Evolutionary conservation across 495 filamentous ascomycete species (phyloP).

Genomic region (Lophiostoma macrostomum): DNA sequence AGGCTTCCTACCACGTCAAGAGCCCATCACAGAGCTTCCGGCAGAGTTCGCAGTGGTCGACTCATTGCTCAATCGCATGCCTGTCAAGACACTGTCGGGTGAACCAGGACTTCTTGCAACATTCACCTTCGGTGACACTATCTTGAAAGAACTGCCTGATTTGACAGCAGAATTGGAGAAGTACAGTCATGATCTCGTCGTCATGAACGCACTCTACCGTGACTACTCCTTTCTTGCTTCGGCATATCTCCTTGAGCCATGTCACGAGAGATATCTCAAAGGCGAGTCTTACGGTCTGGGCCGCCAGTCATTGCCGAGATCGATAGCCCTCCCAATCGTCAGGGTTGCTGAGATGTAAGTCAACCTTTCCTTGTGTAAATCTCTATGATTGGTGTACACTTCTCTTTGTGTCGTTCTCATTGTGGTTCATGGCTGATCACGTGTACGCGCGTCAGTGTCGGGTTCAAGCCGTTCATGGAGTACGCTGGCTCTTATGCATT

Average conservation of each 20-base stretch:
- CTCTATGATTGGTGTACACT: background rate
- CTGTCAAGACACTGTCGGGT: constrained; percentile 66
- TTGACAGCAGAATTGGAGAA: constrained; percentile 67
- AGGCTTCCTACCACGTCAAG: constrained; percentile 69
- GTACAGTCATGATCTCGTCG: constrained; percentile 64
- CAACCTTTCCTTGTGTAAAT: background rate
- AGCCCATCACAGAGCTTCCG: constrained; percentile 61
- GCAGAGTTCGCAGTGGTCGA: constrained; percentile 65
- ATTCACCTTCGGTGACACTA: constrained; percentile 65
- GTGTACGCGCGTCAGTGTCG: constrained; percentile 44
- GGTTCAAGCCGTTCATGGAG: constrained; percentile 89
- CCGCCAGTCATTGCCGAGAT: constrained; percentile 63
- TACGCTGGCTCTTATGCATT: constrained; percentile 89
- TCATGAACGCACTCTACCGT: constrained; percentile 78
- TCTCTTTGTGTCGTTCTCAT: background rate
- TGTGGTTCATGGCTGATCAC: constrained; percentile 20
- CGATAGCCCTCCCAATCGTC: constrained; percentile 71
- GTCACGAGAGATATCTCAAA: constrained; percentile 67
- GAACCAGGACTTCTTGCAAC: constrained; percentile 72
- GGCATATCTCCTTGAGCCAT: constrained; percentile 91
- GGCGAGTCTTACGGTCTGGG: constrained; percentile 73
- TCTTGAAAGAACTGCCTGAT: constrained; percentile 66
- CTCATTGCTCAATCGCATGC: constrained; percentile 68
- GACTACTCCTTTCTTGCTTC: constrained; percentile 89
- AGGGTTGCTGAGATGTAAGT: constrained; percentile 77